phyloP scores from a whole-genome alignment of 176 grass and related monocot species.

The Carex littledalei region DNA sequence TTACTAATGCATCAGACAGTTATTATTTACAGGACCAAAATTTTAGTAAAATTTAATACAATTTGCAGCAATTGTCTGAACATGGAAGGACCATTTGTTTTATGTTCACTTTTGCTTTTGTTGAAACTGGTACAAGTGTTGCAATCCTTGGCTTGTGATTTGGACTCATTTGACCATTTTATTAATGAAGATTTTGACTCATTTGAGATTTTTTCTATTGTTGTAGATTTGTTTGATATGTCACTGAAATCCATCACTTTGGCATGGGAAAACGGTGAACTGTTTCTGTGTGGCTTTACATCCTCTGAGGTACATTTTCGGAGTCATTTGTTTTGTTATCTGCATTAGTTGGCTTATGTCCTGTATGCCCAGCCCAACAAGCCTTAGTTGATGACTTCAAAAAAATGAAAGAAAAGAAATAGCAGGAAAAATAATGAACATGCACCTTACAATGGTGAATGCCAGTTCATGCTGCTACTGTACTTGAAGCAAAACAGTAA shows the following conservation, averaged over 20 bases:
- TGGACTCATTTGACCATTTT: not conserved
- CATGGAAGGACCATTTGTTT: not conserved
- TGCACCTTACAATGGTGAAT: not conserved
- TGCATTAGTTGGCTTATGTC: not conserved
- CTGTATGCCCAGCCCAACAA: not conserved
- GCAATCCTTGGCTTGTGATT: not conserved
- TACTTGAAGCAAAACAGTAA: not conserved
- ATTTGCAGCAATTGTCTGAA: not conserved
- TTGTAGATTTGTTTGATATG: slow-evolving; percentile 90
- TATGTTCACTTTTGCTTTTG: not conserved
- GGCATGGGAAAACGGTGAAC: slow-evolving; percentile 80
- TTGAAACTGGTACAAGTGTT: not conserved
- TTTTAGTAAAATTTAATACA: not conserved
- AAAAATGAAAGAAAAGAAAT: not conserved
- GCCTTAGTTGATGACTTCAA: not conserved
- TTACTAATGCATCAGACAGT: no score
- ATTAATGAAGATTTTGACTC: slow-evolving; percentile 19
- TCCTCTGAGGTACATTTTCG: slow-evolving; percentile 59
- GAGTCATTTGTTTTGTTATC: not conserved
- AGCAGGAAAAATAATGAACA: not conserved
- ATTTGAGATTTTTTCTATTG: not conserved
- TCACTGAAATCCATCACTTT: slow-evolving; percentile 80
- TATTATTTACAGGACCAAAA: not conserved
- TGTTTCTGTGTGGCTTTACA: slow-evolving; percentile 63
- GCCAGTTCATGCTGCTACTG: not conserved